Evolutionary conservation across 768 basidiomycete species (phyloP).

Genomic region (Suillus plorans): DNA sequence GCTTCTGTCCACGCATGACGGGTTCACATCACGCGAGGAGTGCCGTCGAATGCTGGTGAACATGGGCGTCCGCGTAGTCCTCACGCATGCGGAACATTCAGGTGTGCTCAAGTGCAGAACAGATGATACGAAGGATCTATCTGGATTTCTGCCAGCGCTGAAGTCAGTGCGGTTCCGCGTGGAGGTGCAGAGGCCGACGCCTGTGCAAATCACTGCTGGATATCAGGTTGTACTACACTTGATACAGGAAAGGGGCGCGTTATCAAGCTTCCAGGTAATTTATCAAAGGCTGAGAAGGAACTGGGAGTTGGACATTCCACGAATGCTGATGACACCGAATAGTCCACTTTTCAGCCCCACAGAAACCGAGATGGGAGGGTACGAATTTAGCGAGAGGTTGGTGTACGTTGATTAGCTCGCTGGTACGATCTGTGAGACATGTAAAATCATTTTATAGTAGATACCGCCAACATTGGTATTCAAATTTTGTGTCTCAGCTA

Average conservation of each 20-base stretch:
- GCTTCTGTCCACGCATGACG: constrained; percentile 59
- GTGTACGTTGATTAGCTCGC: constrained; percentile 29
- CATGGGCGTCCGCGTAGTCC: constrained; percentile 66
- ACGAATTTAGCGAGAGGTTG: constrained; percentile 30
- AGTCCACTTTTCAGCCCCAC: constrained; percentile 29
- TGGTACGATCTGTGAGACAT: constrained; percentile 18
- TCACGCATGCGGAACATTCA: constrained; percentile 62
- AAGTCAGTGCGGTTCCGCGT: constrained; percentile 84
- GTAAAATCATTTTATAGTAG: constrained; percentile 5
- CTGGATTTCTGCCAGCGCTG: constrained; percentile 49
- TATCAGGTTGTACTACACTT: constrained; percentile 65
- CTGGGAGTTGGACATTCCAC: constrained; percentile 64
- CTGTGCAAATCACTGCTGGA: constrained; percentile 42
- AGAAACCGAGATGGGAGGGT: constrained; percentile 27
- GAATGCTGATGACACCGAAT: constrained; percentile 14
- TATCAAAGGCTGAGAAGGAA: constrained; percentile 62
- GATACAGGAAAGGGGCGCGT: constrained; percentile 84
- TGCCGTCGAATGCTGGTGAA: constrained; percentile 71
- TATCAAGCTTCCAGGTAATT: constrained; percentile 76
- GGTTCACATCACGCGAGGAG: constrained; percentile 67
- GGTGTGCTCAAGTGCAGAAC: constrained; percentile 76
- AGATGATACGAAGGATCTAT: constrained; percentile 61
- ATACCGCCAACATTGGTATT: constrained; percentile 1
- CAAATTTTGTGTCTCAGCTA: constrained; percentile 6
- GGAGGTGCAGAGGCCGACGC: constrained; percentile 54